Base-by-base conservation (phyloP, 2,329 filamentous ascomycete species). In the Pseudocercospora macadamiae region DNA sequence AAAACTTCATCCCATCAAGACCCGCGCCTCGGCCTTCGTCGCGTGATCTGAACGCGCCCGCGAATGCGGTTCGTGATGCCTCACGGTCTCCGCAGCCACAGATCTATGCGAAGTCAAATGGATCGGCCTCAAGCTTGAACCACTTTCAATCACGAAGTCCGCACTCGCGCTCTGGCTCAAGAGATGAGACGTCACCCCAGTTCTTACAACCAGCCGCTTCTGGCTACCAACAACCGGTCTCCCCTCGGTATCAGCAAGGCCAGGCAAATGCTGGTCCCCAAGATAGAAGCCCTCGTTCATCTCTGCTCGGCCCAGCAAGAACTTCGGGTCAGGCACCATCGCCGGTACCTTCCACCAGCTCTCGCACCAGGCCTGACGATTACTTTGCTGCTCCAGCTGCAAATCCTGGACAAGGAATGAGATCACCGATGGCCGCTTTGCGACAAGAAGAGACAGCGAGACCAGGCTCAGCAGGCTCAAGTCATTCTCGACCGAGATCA, bases 381-480 rank as follows among this genome's bases (percentile, higher is more conserved):
- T 67, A 67, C 36, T 63, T 65, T 28, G 51, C 63, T 3, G 57
- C 53, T 19, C 42, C 61, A 19, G 51, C 48, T 54, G 32, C 52
- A 8, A 26, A 54, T 14, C 56, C 52, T 14, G 23, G 44, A 10
- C 62, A 60, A 30, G 18, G 59, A 2, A 18, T 48, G 3, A 62
- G 56, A 14, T 67, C 68, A 3, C 61, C 66, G 0, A 61, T 61
- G 39, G 61, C 60, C 39, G 56, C 37, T 3, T 18, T 70, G 19
- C 58, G 64, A 42, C 56, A 64, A 42, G 67, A 68, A 44, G 62
- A 67, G 16, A 44, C 34, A 6, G 39, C 54, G 14, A 49, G 66
- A 36, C 67, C 67, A n/a, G 51, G 51, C 8, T 68, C 66, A 39
- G 32, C 66, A 14, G 61, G 54, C 7, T 69, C 68, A 14, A 23